Conservation (phyloP, 2,329 filamentous ascomycete genomes). For the Fonsecaea erecta region DNA sequence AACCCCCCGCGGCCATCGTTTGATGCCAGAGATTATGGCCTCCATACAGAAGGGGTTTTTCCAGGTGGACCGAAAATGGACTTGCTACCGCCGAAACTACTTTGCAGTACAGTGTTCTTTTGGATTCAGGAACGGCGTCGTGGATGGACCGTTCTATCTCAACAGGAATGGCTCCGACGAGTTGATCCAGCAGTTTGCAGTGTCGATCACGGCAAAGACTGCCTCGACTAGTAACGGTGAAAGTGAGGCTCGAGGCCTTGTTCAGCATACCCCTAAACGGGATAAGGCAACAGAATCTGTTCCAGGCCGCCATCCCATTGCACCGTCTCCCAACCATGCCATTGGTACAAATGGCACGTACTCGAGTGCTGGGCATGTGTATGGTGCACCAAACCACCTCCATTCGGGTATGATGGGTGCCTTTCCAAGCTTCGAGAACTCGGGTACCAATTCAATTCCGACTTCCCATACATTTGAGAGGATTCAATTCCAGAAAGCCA, state of each 20-base stretch:
- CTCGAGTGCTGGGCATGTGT: constrained; percentile 20
- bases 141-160: constrained; percentile 61
- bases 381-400: constrained; percentile 22
- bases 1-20: constrained; percentile 46
- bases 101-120: constrained; percentile 85
- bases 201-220: constrained; percentile 73
- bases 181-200: constrained; percentile 74
- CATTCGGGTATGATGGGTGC: constrained; percentile 23
- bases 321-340: constrained; percentile 22
- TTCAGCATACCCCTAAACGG: constrained; percentile 89
- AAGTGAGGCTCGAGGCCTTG: constrained; percentile 77
- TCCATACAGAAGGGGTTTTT: constrained; percentile 92
- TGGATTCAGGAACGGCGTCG: constrained; percentile 66
- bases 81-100: constrained; percentile 89
- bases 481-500: constrained; percentile 93
- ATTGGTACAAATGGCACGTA: constrained; percentile 25
- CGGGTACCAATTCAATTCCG: constrained; percentile 36
- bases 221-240: constrained; percentile 69
- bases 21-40: constrained; percentile 75
- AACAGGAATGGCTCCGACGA: constrained; percentile 53
- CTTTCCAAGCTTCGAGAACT: constrained; percentile 39
- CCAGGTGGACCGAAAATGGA: constrained; percentile 79
- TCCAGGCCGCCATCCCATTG: constrained; percentile 56
- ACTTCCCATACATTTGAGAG: constrained; percentile 75
- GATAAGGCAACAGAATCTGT: constrained; percentile 83